Percentiles rank a stretch among this genome's conserved stretches.
Conservation (phyloP, 176 grass and related monocot species). For the Chloris gayana region DNA sequence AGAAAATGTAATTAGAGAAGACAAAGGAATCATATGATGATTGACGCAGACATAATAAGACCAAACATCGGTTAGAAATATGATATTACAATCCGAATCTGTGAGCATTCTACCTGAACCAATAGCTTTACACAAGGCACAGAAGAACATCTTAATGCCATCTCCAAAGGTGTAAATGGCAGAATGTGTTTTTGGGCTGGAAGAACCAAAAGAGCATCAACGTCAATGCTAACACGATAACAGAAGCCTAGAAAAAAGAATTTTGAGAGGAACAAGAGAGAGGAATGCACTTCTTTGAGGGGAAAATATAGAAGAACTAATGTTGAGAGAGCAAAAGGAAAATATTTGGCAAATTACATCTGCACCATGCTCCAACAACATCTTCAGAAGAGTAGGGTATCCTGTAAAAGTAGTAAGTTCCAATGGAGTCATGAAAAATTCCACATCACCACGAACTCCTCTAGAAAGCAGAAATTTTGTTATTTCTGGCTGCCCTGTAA, state of each 20-base stretch:
- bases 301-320: not conserved
- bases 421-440: slow-evolving; percentile 29
- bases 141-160: slow-evolving; percentile 11
- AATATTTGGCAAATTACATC: slow-evolving; percentile 18
- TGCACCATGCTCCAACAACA: slow-evolving; percentile 32
- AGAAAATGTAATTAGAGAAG: slow-evolving; percentile 12
- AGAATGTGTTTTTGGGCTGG: not conserved
- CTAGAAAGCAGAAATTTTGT: slow-evolving; percentile 43
- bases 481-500: slow-evolving; percentile 40
- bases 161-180: not conserved
- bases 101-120: slow-evolving; percentile 33
- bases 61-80: not conserved
- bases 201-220: not conserved
- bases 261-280: not conserved
- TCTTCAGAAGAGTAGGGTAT: slow-evolving; percentile 32
- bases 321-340: not conserved
- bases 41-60: not conserved
- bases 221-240: not conserved
- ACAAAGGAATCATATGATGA: not conserved
- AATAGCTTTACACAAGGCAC: slow-evolving; percentile 40
- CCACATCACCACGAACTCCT: slow-evolving; percentile 41
- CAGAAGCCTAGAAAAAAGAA: not conserved
- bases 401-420: slow-evolving; percentile 25
- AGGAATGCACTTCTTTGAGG: not conserved
- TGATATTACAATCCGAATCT: not conserved